Percentiles rank a stretch among this genome's conserved stretches.
phyloP scores from a whole-genome alignment of 345 rosid genomes.

The Raphanus raphanistrum region DNA sequence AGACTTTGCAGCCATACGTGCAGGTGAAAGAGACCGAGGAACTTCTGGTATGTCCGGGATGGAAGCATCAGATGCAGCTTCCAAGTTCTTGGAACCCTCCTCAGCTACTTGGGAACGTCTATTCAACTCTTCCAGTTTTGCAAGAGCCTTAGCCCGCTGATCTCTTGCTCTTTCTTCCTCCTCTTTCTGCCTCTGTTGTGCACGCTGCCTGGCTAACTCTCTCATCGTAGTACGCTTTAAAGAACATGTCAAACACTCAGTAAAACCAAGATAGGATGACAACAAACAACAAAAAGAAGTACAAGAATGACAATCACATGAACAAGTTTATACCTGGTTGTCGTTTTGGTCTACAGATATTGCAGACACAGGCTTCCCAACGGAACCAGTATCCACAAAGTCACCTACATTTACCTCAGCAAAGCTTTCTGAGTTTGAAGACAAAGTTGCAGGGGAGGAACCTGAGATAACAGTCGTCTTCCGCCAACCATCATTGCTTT shows the following conservation, averaged over 20 bases:
- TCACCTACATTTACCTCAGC: slow-evolving; percentile 41
- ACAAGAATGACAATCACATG: slow-evolving; percentile 6
- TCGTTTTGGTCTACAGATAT: slow-evolving; percentile 51
- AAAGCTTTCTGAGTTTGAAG: slow-evolving; percentile 46
- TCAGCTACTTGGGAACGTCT: slow-evolving; percentile 62
- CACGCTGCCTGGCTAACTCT: slow-evolving; percentile 73
- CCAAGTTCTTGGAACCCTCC: slow-evolving; percentile 46
- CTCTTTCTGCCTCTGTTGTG: slow-evolving; percentile 67
- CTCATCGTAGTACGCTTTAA: slow-evolving; percentile 69
- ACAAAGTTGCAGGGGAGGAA: slow-evolving; percentile 33
- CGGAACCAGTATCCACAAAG: slow-evolving; percentile 30
- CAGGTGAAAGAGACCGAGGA: slow-evolving; percentile 36
- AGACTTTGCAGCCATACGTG: slow-evolving; percentile 40
- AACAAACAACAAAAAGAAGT: slow-evolving; percentile 20
- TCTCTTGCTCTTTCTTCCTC: slow-evolving; percentile 92
- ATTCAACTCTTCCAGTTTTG: slow-evolving; percentile 81
- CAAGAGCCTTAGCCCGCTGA: slow-evolving; percentile 84
- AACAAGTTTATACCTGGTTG: slow-evolving; percentile 52
- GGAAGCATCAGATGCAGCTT: slow-evolving; percentile 35
- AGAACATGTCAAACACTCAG: slow-evolving; percentile 23
- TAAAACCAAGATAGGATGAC: slow-evolving; percentile 14
- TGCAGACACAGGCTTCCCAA: slow-evolving; percentile 43
- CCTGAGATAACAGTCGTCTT: slow-evolving; percentile 48
- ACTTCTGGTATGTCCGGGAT: slow-evolving; percentile 46
- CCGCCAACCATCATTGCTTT: slow-evolving; percentile 61